Conservation (phyloP, 2,329 filamentous ascomycete species). For the Alternaria consortialis region DNA sequence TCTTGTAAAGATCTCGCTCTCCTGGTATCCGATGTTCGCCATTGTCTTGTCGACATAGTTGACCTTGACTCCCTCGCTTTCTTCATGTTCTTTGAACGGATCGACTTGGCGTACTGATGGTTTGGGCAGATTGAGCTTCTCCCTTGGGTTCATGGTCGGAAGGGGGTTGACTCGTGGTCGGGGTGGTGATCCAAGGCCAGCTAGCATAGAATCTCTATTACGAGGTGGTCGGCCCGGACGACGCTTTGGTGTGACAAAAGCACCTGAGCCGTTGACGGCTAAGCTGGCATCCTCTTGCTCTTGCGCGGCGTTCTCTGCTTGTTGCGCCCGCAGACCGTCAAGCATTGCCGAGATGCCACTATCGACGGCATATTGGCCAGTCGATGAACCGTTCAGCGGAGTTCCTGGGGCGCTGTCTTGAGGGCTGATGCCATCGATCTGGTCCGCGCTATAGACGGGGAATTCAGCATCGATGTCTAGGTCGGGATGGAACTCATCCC, state of each 20-base stretch:
- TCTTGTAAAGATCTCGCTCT: slow-evolving; percentile 86
- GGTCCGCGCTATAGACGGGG: slow-evolving; percentile 79
- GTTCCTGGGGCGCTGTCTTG: slow-evolving; percentile 59
- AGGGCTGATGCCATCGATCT: slow-evolving; percentile 76
- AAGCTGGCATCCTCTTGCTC: slow-evolving; percentile 25
- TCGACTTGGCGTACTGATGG: slow-evolving; percentile 80
- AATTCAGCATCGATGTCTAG: slow-evolving; percentile 87
- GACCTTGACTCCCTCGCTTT: slow-evolving; percentile 82
- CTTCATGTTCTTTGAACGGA: slow-evolving; percentile 81
- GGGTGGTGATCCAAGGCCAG: slow-evolving; percentile 66
- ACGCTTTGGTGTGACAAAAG: slow-evolving; percentile 58
- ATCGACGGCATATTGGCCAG: slow-evolving; percentile 45
- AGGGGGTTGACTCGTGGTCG: slow-evolving; percentile 76
- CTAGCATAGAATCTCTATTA: slow-evolving; percentile 68
- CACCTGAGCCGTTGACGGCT: slow-evolving; percentile 28
- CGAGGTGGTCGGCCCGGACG: slow-evolving; percentile 72
- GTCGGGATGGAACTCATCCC: slow-evolving; percentile 97
- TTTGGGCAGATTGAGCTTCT: slow-evolving; percentile 78
- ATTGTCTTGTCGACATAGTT: slow-evolving; percentile 96
- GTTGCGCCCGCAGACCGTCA: slow-evolving; percentile 47
- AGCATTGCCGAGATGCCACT: slow-evolving; percentile 47
- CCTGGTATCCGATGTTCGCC: slow-evolving; percentile 95
- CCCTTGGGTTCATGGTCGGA: slow-evolving; percentile 80
- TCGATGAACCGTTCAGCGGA: slow-evolving; percentile 41
- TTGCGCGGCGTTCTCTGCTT: slow-evolving; percentile 34